Evolutionary conservation across 2,329 filamentous ascomycete species (phyloP).

Genomic region (Leptographium radiaticola): DNA sequence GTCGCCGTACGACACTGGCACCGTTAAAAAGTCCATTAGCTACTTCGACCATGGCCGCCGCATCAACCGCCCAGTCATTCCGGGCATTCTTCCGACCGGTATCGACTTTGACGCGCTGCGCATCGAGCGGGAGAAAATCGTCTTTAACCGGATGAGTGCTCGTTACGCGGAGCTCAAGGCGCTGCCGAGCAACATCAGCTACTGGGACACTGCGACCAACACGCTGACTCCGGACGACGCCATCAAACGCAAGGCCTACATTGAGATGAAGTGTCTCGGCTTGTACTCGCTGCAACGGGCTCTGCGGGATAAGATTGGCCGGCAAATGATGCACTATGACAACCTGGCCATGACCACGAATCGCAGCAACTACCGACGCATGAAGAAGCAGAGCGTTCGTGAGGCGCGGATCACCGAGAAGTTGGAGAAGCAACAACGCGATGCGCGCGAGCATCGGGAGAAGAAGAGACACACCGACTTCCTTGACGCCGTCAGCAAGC

Average conservation of each 20-base stretch:
- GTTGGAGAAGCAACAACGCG: conserved; percentile 95
- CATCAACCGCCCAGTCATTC: conserved; percentile 65
- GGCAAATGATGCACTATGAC: conserved; percentile 89
- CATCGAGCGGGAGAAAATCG: conserved; percentile 73
- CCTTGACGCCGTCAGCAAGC: conserved; percentile 71
- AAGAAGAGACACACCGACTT: conserved; percentile 97
- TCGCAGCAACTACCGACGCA: conserved; percentile 73
- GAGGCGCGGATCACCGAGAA: conserved; percentile 98
- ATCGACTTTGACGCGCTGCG: conserved; percentile 77
- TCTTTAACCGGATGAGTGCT: conserved; percentile 82
- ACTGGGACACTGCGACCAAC: conserved; percentile 70
- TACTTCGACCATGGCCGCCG: conserved; percentile 70
- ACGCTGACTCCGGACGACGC: conserved; percentile 59
- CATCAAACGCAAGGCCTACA: conserved; percentile 77
- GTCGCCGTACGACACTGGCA: conserved; percentile 50
- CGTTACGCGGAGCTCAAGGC: conserved; percentile 75
- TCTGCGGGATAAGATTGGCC: conserved; percentile 73
- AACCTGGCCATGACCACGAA: conserved; percentile 97
- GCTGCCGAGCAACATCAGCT: conserved; percentile 71
- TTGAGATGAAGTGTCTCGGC: conserved; percentile 86
- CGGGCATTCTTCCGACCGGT: conserved; percentile 78
- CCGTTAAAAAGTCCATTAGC: conserved; percentile 49
- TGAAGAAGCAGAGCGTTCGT: conserved; percentile 93
- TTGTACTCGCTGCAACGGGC: conserved; percentile 81
- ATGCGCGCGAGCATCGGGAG: conserved; percentile 87